Evolutionary conservation across 495 filamentous ascomycete species (phyloP).

Genomic region (Talaromyces adpressus): DNA sequence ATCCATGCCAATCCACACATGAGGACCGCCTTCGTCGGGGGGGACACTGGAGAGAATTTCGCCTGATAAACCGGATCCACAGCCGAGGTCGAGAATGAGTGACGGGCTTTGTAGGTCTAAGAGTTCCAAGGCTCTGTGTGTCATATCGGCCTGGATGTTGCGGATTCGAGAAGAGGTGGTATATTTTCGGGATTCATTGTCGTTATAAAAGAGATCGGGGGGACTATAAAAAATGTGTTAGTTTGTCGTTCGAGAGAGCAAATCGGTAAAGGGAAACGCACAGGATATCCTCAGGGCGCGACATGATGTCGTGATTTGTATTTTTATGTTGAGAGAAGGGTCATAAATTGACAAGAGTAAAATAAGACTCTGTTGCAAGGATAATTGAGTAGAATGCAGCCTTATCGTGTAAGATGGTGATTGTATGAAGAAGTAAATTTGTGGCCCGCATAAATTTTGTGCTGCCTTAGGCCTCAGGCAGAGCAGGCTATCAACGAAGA

Average conservation of each 20-base stretch:
- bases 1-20: slow-evolving; percentile 94
- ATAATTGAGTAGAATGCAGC: neutral
- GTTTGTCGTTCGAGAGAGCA: neutral
- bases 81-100: slow-evolving; percentile 89
- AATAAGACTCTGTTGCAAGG: neutral
- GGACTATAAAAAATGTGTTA: slow-evolving; percentile 44
- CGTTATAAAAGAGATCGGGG: slow-evolving; percentile 95
- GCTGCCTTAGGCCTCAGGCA: slow-evolving; percentile 4
- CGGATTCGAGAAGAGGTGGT: slow-evolving; percentile 95
- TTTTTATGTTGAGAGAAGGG: neutral
- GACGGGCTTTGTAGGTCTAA: slow-evolving; percentile 75
- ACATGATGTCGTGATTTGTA: slow-evolving; percentile 53
- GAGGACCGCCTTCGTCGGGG: slow-evolving; percentile 68
- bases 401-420: neutral
- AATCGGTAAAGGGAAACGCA: slow-evolving; percentile 28
- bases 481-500: neutral
- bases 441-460: neutral
- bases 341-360: neutral
- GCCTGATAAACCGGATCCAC: slow-evolving; percentile 89
- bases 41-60: slow-evolving; percentile 72
- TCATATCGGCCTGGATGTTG: slow-evolving; percentile 92
- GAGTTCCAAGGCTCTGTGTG: slow-evolving; percentile 81
- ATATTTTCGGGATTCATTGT: slow-evolving; percentile 90
- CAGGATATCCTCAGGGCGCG: slow-evolving; percentile 91
- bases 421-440: neutral